These are phyloP conservation scores for Colletotrichum limetticola DNA, from an alignment of 2,329 filamentous ascomycete species.

Conservation along the genomic window DNA sequence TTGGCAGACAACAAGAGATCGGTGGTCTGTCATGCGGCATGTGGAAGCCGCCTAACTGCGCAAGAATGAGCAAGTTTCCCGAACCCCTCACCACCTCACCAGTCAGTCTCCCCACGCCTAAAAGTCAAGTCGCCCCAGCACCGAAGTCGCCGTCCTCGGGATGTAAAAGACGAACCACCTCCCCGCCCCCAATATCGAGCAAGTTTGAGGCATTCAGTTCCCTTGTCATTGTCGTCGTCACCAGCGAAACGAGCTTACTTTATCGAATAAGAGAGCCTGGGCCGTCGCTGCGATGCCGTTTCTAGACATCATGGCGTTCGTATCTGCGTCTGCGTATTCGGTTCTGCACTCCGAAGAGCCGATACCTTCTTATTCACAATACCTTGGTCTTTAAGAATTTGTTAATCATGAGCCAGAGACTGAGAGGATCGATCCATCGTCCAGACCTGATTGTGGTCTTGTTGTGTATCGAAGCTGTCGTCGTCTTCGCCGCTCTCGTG, in stretches of 20 bases:
- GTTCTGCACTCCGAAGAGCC: background rate
- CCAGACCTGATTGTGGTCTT: background rate
- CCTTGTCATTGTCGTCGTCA: background rate
- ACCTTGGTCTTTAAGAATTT: background rate
- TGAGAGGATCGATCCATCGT: background rate
- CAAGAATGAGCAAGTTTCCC: conserved; percentile 36
- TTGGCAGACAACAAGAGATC: background rate
- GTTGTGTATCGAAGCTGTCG: conserved; percentile 36
- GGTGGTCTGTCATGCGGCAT: background rate
- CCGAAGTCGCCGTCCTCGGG: background rate
- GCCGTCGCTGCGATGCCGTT: background rate
- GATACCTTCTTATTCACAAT: too few species aligned
- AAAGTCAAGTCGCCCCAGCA: background rate
- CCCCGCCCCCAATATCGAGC: background rate
- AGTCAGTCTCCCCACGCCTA: background rate
- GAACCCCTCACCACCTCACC: background rate
- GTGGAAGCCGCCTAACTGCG: conserved; percentile 1
- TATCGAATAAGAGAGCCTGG: background rate
- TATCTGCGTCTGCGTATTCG: background rate
- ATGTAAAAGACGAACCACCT: background rate
- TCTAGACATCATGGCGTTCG: background rate
- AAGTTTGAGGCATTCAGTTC: background rate
- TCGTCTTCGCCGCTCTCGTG: conserved; percentile 24
- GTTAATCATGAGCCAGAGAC: background rate
- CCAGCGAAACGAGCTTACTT: background rate